These are phyloP conservation scores for Termitomyces sp. DNA, from an alignment of 768 basidiomycete genomes.

Conservation along the genomic window DNA sequence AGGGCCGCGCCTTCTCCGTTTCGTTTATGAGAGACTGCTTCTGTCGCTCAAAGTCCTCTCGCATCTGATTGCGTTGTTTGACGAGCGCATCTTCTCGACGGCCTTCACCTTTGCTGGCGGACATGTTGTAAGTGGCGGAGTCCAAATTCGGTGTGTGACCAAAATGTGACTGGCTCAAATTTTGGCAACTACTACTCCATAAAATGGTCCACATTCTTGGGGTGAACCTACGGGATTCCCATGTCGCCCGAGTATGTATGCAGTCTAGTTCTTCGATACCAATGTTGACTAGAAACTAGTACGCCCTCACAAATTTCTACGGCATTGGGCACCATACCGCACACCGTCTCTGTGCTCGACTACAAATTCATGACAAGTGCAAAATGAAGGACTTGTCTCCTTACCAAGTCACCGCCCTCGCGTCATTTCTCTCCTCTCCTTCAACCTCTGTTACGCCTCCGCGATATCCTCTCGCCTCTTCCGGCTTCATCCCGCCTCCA, in stretches of 20 bases:
- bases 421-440: constrained; percentile 92
- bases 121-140: constrained; percentile 50
- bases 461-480: constrained; percentile 62
- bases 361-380: constrained; percentile 86
- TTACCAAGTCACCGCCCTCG: constrained; percentile 85
- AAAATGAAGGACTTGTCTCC: constrained; percentile 81
- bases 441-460: constrained; percentile 67
- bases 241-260: constrained; percentile 67
- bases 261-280: constrained; percentile 34
- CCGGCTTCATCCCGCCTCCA: constrained; percentile 48
- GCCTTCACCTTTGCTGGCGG: constrained; percentile 76
- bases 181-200: constrained; percentile 5
- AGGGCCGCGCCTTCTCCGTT: constrained; percentile 90
- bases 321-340: constrained; percentile 80
- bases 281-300: constrained; percentile 43
- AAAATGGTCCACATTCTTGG: constrained; percentile 88
- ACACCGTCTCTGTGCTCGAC: constrained; percentile 82
- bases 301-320: constrained; percentile 88
- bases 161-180: constrained; percentile 17
- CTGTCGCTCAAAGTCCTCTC: constrained; percentile 80
- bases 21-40: constrained; percentile 81
- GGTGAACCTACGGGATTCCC: constrained; percentile 73
- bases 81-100: constrained; percentile 82
- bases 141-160: constrained; percentile 21
- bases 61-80: constrained; percentile 78